phyloP scores from a whole-genome alignment of 768 basidiomycete genomes.

The Mycena galopus region DNA sequence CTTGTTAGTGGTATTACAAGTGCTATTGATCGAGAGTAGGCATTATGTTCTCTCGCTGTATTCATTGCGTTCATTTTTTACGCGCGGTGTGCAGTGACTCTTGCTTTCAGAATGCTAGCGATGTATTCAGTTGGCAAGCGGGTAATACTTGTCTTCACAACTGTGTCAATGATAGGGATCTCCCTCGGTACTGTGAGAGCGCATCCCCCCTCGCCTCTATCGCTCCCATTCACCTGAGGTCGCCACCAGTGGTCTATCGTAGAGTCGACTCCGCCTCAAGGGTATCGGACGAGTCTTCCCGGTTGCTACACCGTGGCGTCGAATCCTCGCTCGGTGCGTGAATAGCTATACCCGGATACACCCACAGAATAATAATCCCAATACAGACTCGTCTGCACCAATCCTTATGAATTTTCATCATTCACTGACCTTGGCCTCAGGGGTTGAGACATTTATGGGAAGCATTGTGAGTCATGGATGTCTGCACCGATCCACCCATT shows the following conservation, averaged over 20 bases:
- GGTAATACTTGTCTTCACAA: neutral
- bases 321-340: no score
- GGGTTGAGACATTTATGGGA: slow-evolving; percentile 1
- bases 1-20: slow-evolving; percentile 7
- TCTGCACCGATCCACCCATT: no score
- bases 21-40: slow-evolving; percentile 14
- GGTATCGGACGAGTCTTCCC: no score
- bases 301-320: slow-evolving; percentile 8
- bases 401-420: neutral
- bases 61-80: neutral
- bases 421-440: neutral
- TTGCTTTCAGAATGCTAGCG: slow-evolving; percentile 7
- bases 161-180: slow-evolving; percentile 7
- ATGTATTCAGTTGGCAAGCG: slow-evolving; percentile 14
- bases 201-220: neutral
- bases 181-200: slow-evolving; percentile 10
- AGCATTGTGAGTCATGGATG: slow-evolving; percentile 5
- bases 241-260: no score
- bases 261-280: no score
- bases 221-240: no score
- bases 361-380: no score
- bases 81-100: slow-evolving; percentile 6
- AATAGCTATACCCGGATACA: no score
- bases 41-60: neutral
- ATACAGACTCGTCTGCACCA: slow-evolving; percentile 1